Evolutionary conservation across 2,329 filamentous ascomycete genomes (phyloP).

Genomic region (Curvularia eragrostidis): DNA sequence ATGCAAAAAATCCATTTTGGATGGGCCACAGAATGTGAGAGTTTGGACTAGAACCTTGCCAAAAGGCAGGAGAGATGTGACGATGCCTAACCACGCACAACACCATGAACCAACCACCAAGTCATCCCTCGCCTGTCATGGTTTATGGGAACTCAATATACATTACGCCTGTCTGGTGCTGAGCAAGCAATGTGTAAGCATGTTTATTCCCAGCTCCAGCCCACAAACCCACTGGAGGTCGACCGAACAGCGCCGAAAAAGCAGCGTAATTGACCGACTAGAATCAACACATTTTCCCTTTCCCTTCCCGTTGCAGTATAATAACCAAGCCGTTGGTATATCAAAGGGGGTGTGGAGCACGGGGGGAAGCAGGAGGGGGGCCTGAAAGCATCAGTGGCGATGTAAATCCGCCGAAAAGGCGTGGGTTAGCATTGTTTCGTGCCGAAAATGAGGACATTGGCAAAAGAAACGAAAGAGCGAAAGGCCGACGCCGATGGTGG

Average conservation of each 20-base stretch:
- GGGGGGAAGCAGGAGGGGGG: background rate
- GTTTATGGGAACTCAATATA: background rate
- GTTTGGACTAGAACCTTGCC: too few relatives aligned
- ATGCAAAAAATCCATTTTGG: background rate
- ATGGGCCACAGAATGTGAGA: background rate
- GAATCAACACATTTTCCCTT: slow-evolving; percentile 15
- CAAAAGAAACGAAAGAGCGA: background rate
- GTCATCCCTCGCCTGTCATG: background rate
- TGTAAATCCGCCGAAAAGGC: slow-evolving; percentile 4
- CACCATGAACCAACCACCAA: background rate
- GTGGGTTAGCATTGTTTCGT: background rate
- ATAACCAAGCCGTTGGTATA: slow-evolving; percentile 1
- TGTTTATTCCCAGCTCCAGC: background rate
- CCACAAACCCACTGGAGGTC: background rate
- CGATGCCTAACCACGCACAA: background rate
- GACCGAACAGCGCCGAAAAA: slow-evolving; percentile 18
- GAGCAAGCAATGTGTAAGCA: slow-evolving; percentile 5
- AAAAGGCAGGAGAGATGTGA: background rate
- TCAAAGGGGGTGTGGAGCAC: slow-evolving; percentile 1
- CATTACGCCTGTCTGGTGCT: background rate
- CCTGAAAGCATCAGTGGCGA: slow-evolving; percentile 5
- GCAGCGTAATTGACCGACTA: slow-evolving; percentile 20
- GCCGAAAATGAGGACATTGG: background rate
- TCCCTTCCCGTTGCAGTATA: slow-evolving; percentile 13
- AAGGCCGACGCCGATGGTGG: slow-evolving; percentile 3